phyloP scores from a whole-genome alignment of 2,329 filamentous ascomycete species.

The Didymella exigua region DNA sequence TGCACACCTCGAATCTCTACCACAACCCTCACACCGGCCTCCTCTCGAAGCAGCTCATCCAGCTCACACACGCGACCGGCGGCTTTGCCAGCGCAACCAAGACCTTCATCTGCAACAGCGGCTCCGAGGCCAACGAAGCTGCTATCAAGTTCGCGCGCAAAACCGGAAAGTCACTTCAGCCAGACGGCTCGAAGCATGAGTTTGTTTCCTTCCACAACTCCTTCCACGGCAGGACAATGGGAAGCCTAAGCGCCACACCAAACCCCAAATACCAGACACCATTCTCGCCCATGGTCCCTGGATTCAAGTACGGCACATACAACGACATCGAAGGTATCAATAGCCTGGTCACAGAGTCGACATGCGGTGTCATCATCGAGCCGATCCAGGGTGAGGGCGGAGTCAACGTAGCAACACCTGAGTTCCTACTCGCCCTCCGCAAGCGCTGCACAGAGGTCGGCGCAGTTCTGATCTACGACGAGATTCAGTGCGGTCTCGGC shows the following conservation, averaged over 20 bases:
- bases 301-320: conserved; percentile 83
- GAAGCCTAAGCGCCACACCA: conserved; percentile 89
- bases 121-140: conserved; percentile 95
- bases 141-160: conserved; percentile 97
- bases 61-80: conserved; percentile 78
- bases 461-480: conserved; percentile 89
- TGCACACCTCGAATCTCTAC: conserved; percentile 96
- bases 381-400: conserved; percentile 98
- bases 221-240: conserved; percentile 98
- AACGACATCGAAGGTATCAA: conserved; percentile 79
- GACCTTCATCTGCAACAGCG: conserved; percentile 95
- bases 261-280: conserved; percentile 98
- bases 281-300: conserved; percentile 93
- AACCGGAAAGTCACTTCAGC: conserved; percentile 76
- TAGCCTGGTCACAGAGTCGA: conserved; percentile 78
- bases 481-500: conserved; percentile 93
- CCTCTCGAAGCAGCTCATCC: conserved; percentile 82
- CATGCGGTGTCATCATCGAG: conserved; percentile 94
- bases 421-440: conserved; percentile 85
- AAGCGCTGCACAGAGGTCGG: conserved; percentile 83
- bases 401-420: conserved; percentile 79
- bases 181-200: conserved; percentile 75
- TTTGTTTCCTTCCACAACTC: conserved; percentile 89
- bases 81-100: conserved; percentile 80
- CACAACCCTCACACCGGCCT: conserved; percentile 95